Evolutionary conservation across 805 yeast genomes (phyloP), one percentile per base, ranked within the genome.

Genomic region (Monosporozyma yasuniensis): DNA sequence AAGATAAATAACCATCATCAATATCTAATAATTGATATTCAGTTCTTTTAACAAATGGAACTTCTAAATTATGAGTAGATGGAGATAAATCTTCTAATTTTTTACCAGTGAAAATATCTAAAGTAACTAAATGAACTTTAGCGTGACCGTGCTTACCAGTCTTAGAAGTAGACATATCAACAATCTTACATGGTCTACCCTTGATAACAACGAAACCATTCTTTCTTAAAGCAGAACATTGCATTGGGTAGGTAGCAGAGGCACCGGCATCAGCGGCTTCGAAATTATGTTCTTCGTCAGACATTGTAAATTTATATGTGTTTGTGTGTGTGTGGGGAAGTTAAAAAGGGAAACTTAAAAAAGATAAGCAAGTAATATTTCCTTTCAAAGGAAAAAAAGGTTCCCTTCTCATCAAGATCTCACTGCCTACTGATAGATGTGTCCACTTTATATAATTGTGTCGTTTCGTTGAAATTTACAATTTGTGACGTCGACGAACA

Each of bases 141-240:
- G 99, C 99, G 93, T 93, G 99, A 80, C 99, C 99, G 86, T 93
- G 99, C 97, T 93, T 93, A 79, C 99, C 99, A 67, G 99, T 93
- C 86, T 93, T 93, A 70, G 99, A 93, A 71, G 99, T 93, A 58
- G 99, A 93, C 99, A 93, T 93, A 75, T 93, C 99, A 68, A 93
- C 95, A 76, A 93, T 93, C 84, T 93, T 93, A 83, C 98, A 93
- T 73, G 99, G 99, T 83, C 99, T 95, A 70, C 87, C 80, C 82
- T 93, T 93, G 80, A 91, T 93, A 66, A 84, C 95, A 72, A 93
- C 99, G 84, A 87, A 95, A 71, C 99, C 99, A 81, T 82, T 86
- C 95, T 93, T 93, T 84, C 99, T 90, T 77, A 93, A 88, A 64
- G 99, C 96, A 70, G 98, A 93, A 86, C 99, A 91, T 84, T 91